These are phyloP conservation scores for Ulmus americana DNA, from an alignment of 331 rosid genomes.

Conservation along the genomic window DNA sequence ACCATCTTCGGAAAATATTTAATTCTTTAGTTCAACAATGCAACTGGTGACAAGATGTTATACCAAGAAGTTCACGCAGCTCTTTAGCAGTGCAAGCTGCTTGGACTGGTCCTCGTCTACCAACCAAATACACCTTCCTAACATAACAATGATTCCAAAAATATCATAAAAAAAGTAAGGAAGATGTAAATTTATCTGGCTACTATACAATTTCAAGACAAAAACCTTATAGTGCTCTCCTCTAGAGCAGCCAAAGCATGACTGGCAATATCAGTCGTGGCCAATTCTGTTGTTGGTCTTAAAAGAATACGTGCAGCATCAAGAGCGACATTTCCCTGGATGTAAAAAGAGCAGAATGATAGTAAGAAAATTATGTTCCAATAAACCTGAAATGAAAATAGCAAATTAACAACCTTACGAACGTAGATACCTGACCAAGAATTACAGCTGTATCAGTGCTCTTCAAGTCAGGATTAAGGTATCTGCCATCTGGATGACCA, in stretches of 20 bases:
- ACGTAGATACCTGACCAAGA: slow-evolving; percentile 78
- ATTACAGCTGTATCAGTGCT: slow-evolving; percentile 75
- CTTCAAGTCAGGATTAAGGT: slow-evolving; percentile 69
- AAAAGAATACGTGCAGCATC: slow-evolving; percentile 84
- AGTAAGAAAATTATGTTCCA: neutral
- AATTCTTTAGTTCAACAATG: neutral
- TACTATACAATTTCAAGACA: slow-evolving; percentile 12
- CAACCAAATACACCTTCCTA: slow-evolving; percentile 86
- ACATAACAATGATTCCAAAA: slow-evolving; percentile 11
- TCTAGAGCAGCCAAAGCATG: slow-evolving; percentile 73
- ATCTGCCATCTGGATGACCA: slow-evolving; percentile 79
- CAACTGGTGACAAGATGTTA: neutral
- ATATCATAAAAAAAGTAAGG: slow-evolving; percentile 10
- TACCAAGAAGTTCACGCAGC: slow-evolving; percentile 87
- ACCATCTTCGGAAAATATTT: neutral
- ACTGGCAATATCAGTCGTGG: slow-evolving; percentile 69
- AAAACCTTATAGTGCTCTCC: slow-evolving; percentile 77
- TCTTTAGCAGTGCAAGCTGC: slow-evolving; percentile 95
- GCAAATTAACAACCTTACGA: neutral
- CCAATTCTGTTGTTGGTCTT: slow-evolving; percentile 61
- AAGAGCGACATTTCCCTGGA: slow-evolving; percentile 96
- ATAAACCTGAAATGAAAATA: neutral
- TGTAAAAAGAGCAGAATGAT: slow-evolving; percentile 19
- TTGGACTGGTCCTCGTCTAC: slow-evolving; percentile 96
- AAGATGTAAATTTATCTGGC: slow-evolving; percentile 9